Evolutionary conservation across 2,329 filamentous ascomycete genomes (phyloP).

Genomic region (Coniochaeta ligniaria): DNA sequence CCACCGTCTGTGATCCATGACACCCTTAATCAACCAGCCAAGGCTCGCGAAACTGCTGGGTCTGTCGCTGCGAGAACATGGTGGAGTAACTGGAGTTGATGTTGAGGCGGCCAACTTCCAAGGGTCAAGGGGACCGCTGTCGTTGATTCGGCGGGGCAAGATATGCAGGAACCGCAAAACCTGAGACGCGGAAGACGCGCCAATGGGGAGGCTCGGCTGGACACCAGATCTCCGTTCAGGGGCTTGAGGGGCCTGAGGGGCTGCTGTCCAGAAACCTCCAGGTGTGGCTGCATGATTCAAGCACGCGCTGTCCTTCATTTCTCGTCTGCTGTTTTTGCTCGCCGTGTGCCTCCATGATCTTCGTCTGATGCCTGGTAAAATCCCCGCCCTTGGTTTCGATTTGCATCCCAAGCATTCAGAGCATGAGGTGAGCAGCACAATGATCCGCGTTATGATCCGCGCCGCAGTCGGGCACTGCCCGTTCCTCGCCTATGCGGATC

Average conservation of each 20-base stretch:
- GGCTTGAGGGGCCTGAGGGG: background rate
- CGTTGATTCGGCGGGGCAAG: background rate
- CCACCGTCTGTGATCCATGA: background rate
- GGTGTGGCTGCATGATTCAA: constrained; percentile 1
- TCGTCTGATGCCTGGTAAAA: background rate
- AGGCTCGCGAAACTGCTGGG: background rate
- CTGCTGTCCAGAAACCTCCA: too few relatives aligned
- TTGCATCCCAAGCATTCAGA: background rate
- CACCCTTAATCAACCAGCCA: background rate
- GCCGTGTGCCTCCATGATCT: background rate
- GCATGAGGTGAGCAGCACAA: background rate
- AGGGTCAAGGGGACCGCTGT: background rate
- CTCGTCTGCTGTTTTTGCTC: background rate
- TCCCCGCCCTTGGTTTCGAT: background rate
- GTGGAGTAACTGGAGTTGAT: background rate
- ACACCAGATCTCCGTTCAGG: background rate
- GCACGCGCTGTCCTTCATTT: background rate
- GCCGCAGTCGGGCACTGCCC: constrained; percentile 1
- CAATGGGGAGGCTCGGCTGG: background rate
- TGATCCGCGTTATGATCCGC: constrained; percentile 1
- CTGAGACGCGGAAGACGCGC: background rate
- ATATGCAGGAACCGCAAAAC: constrained; percentile 2
- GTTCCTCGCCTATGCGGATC: background rate
- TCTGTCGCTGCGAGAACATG: background rate
- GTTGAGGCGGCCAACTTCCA: background rate